Conservation (phyloP, 495 filamentous ascomycete genomes). For the Talaromyces stipitatus region DNA sequence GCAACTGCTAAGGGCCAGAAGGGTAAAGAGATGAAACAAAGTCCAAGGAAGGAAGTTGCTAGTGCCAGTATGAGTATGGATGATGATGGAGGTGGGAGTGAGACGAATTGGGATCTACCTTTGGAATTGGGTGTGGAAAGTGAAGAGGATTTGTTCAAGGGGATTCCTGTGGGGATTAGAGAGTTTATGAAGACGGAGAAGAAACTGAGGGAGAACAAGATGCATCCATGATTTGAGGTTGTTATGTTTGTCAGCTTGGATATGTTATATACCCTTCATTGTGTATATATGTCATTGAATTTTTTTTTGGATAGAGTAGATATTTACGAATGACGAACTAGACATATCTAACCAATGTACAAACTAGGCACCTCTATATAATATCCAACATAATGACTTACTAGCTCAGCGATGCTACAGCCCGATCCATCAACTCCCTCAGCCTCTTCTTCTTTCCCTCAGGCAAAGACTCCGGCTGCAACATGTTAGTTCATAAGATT, state of each 20-base stretch:
- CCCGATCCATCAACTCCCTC: conserved; percentile 19
- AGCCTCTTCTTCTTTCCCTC: conserved; percentile 17
- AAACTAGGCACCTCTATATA: background rate
- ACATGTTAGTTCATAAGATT: conserved; percentile 5
- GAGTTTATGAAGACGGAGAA: conserved; percentile 99
- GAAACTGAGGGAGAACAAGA: conserved; percentile 70
- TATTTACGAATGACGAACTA: background rate
- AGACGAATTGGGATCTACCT: conserved; percentile 52
- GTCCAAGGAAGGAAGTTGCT: conserved; percentile 29
- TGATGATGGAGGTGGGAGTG: conserved; percentile 72
- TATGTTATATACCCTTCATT: background rate
- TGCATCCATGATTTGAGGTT: background rate
- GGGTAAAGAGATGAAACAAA: conserved; percentile 26
- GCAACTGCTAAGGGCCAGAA: background rate
- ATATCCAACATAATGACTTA: background rate
- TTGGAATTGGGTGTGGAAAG: conserved; percentile 17
- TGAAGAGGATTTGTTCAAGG: conserved; percentile 58
- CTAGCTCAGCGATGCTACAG: background rate
- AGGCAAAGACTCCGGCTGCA: conserved; percentile 23
- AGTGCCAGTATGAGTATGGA: conserved; percentile 56
- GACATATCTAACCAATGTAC: background rate
- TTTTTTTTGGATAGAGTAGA: background rate
- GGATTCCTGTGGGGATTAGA: conserved; percentile 84
- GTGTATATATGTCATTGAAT: background rate
- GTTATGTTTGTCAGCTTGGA: background rate